Percentiles rank a stretch among this genome's conserved stretches.
phyloP scores from a whole-genome alignment of 2,329 filamentous ascomycete species.

The Fusarium dimerum region DNA sequence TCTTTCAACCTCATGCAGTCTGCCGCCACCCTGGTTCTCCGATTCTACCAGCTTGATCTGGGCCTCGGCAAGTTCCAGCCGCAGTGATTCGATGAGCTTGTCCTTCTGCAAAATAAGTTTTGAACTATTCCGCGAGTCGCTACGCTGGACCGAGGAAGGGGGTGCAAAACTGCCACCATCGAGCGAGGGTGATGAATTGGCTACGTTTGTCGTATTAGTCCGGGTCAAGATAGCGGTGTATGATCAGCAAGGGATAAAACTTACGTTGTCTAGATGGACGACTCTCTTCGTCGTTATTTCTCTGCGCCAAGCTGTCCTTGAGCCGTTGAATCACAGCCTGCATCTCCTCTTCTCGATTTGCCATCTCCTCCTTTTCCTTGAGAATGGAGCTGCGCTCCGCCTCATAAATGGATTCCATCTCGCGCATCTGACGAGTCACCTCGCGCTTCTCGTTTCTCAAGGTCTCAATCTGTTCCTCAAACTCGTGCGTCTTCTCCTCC shows the following conservation, averaged over 20 bases:
- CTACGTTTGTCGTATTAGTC: conserved; percentile 33
- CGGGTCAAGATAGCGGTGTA: neutral
- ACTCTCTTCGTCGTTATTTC: conserved; percentile 62
- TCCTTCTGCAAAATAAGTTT: conserved; percentile 94
- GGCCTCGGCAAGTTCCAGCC: conserved; percentile 88
- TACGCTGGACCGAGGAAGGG: conserved; percentile 79
- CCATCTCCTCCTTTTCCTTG: conserved; percentile 89
- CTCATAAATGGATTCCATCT: conserved; percentile 92
- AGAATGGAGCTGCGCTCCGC: conserved; percentile 83
- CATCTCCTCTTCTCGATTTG: conserved; percentile 84
- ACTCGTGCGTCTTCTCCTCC: conserved; percentile 86
- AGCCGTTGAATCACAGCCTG: conserved; percentile 86
- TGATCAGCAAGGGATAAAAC: conserved; percentile 24
- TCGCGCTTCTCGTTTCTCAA: conserved; percentile 86
- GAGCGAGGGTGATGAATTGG: conserved; percentile 65
- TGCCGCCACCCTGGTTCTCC: conserved; percentile 87
- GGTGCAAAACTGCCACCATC: conserved; percentile 83
- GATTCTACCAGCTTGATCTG: conserved; percentile 95
- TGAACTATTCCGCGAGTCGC: conserved; percentile 86
- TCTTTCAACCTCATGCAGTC: conserved; percentile 86
- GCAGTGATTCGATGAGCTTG: conserved; percentile 88
- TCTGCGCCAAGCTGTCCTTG: conserved; percentile 84
- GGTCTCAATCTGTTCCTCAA: conserved; percentile 78
- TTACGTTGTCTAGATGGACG: conserved; percentile 60
- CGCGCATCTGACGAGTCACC: conserved; percentile 77